A percentile compares a stretch with the other conserved stretches of the same genome.
Conservation (phyloP, 345 rosid species). For the Heritiera littoralis region DNA sequence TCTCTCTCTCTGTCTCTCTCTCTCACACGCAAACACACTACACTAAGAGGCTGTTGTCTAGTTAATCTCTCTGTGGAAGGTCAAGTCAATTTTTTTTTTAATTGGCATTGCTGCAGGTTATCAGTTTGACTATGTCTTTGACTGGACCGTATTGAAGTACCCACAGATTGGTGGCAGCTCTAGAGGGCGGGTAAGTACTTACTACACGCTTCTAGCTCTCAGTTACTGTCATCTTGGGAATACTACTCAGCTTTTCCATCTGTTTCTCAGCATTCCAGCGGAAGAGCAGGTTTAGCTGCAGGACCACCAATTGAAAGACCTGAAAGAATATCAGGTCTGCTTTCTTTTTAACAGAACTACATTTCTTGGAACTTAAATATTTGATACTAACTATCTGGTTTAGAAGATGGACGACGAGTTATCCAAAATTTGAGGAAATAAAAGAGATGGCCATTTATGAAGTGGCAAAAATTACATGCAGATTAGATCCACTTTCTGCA, state of each 20-base stretch:
- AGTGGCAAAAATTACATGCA: background rate
- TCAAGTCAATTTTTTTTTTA: background rate
- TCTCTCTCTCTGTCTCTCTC: background rate
- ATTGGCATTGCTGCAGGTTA: constrained; percentile 50
- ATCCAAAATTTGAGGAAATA: background rate
- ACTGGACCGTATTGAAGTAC: constrained; percentile 84
- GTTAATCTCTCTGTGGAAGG: background rate
- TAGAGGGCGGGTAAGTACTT: constrained; percentile 59
- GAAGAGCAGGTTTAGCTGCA: constrained; percentile 48
- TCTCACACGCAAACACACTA: background rate
- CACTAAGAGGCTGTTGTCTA: background rate
- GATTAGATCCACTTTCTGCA: background rate
- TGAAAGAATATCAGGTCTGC: constrained; percentile 51
- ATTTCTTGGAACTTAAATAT: background rate
- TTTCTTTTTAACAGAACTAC: background rate
- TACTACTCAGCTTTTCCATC: constrained; percentile 11
- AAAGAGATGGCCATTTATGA: background rate
- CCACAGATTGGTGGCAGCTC: constrained; percentile 73
- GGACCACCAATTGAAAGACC: constrained; percentile 59
- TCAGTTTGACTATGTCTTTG: constrained; percentile 82
- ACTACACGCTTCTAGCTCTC: background rate
- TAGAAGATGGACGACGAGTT: background rate
- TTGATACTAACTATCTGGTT: constrained; percentile 10
- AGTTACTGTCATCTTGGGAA: background rate
- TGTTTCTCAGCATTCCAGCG: constrained; percentile 42